Percentiles rank a stretch among this genome's conserved stretches.
phyloP scores from a whole-genome alignment of 1,284 basidiomycete species.

The Irpex lacteus region DNA sequence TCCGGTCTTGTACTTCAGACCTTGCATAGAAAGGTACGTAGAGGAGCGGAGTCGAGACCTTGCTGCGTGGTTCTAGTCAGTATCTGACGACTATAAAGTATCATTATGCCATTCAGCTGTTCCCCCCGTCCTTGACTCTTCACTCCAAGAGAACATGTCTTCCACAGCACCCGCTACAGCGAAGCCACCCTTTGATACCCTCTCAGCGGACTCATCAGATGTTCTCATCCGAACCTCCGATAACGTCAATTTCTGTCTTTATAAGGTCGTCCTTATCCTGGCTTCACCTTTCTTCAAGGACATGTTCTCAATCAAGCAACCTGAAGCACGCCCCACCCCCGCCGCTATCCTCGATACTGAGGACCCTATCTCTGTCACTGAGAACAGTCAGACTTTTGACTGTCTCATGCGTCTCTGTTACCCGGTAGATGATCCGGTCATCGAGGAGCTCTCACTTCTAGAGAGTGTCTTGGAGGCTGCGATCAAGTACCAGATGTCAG shows the following conservation, averaged over 20 bases:
- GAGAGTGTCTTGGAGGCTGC: slow-evolving; percentile 19
- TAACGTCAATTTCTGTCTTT: slow-evolving; percentile 13
- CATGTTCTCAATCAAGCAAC: slow-evolving; percentile 17
- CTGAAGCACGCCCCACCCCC: not conserved
- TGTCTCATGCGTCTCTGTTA: slow-evolving; percentile 25
- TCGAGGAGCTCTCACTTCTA: slow-evolving; percentile 3
- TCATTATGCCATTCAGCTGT: no score
- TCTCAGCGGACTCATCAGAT: slow-evolving; percentile 12
- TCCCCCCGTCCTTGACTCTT: no score
- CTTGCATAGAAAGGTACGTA: no score
- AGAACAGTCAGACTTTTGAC: slow-evolving; percentile 18
- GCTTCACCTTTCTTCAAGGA: slow-evolving; percentile 26
- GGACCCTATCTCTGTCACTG: slow-evolving; percentile 8
- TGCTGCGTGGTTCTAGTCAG: no score
- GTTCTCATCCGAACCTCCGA: slow-evolving; percentile 28
- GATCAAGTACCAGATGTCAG: slow-evolving; percentile 21
- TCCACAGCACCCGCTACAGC: no score
- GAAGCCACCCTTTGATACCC: no score
- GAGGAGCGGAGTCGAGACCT: no score
- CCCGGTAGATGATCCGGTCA: slow-evolving; percentile 17
- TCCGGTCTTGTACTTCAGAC: no score
- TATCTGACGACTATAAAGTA: no score
- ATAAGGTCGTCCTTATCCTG: slow-evolving; percentile 6
- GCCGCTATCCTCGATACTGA: not conserved
- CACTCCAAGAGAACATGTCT: no score